Base-by-base conservation (phyloP, 345 rosid species). In the Cochlearia excelsa region DNA sequence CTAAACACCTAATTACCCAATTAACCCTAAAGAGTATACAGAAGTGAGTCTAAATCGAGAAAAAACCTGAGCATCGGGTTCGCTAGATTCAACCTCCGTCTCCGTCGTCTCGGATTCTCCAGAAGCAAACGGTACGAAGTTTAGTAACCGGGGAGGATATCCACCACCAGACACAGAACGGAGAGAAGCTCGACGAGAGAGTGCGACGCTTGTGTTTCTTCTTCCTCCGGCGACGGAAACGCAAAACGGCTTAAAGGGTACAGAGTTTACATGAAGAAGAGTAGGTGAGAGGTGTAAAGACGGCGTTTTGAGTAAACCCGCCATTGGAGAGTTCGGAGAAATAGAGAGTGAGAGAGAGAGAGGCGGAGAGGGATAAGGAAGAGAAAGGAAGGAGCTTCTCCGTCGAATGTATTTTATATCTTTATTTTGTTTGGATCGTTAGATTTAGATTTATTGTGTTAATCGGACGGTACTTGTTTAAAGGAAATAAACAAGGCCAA, bases 91-190 rank as follows among this genome's bases (percentile, higher is more conserved):
- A 71, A 77, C 73, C 68, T 79, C 69, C 1, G 84, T 70, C 67
- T 76, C 77, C 16, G 79, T 61, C 34, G 86, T 79, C 55, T 83
- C 89, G 0, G 86, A 67, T 51, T 90, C 97, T 16, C 90, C 88
- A 0, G 92, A 77, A 73, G 88, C 78, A 35, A 80, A 83, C 23
- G 84, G 79, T 27, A 63, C 73, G 48, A 79, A 64, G 56, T 74
- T 83, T 3, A 45, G 53, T 47, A 78, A 78, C 50, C 84, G 78
- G n/a, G n/a, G n/a, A n/a, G n/a, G n/a, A n/a, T n/a, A n/a, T n/a
- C n/a, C n/a, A n/a, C 46, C 30, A 54, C 51, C 9, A 41, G 74
- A 40, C 51, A 68, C 46, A 56, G 63, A 61, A 33, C 71, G 80
- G 33, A 75, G 79, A 44, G 81, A 69, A 63, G 63, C 59, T 11